Percentiles rank a stretch among this genome's conserved stretches.
Conservation (phyloP, 225 moss, liverwort and hornwort species). For the Antitrichia curtipendula region DNA sequence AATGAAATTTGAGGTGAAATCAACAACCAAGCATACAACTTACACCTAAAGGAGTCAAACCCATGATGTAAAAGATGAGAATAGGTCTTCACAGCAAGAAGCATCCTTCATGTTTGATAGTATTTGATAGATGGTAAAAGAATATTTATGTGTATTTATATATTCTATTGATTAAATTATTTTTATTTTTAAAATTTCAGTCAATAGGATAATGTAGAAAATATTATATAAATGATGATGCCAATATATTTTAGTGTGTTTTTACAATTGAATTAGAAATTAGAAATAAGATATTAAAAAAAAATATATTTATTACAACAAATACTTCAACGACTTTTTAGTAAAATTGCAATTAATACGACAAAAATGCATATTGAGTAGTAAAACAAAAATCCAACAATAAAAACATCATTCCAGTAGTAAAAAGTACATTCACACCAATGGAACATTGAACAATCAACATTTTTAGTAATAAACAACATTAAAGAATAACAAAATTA, state of each 20-base stretch:
- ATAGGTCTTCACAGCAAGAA: too few relatives aligned
- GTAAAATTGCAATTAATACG: rapidly evolving
- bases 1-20: too few relatives aligned
- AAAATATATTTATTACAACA: not conserved
- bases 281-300: not conserved
- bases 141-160: too few relatives aligned
- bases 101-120: too few relatives aligned
- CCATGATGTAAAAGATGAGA: too few relatives aligned
- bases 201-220: not conserved
- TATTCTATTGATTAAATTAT: too few relatives aligned
- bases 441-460: not conserved
- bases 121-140: too few relatives aligned
- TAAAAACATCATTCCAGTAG: not conserved
- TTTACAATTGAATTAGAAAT: not conserved
- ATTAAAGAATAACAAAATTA: not conserved
- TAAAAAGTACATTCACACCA: not conserved
- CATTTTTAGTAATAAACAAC: not conserved
- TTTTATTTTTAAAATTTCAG: too few relatives aligned
- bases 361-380: not conserved
- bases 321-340: not conserved
- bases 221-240: not conserved
- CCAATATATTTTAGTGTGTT: not conserved
- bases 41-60: too few relatives aligned
- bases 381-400: not conserved
- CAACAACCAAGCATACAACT: too few relatives aligned